Conservation (phyloP, 1,284 basidiomycete genomes). For the Fistulinella cinereoalba region DNA sequence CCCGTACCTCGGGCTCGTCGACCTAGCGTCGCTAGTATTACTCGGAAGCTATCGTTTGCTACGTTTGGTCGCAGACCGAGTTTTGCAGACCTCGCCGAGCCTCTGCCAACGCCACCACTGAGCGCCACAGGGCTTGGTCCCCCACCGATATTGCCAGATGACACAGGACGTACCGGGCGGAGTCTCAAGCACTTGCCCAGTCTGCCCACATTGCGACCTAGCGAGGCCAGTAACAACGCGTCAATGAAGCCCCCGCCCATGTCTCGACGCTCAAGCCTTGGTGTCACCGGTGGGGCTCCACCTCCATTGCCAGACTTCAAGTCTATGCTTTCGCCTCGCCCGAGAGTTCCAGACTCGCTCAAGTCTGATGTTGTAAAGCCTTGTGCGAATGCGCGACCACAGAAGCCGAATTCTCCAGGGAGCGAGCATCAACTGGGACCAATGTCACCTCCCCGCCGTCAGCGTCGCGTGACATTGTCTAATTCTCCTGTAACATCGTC, state of each 20-base stretch:
- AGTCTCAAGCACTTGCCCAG: constrained; percentile 27
- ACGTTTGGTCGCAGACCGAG: constrained; percentile 26
- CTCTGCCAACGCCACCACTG: constrained; percentile 17
- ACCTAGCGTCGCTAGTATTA: constrained; percentile 30
- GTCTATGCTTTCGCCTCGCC: neutral
- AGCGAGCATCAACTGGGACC: too few species aligned
- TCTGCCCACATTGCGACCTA: constrained; percentile 12
- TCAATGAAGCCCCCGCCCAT: neutral
- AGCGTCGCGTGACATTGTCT: constrained; percentile 24
- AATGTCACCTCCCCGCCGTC: constrained; percentile 3
- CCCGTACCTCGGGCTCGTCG: constrained; percentile 14
- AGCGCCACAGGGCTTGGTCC: constrained; percentile 21
- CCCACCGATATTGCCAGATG: constrained; percentile 11
- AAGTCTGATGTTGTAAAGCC: constrained; percentile 21
- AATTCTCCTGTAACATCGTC: constrained; percentile 11
- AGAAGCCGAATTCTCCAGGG: too few species aligned
- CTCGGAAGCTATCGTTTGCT: constrained; percentile 31
- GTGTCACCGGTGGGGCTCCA: constrained; percentile 2
- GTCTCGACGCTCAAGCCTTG: constrained; percentile 20
- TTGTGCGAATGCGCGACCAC: constrained; percentile 5
- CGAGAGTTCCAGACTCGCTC: constrained; percentile 4
- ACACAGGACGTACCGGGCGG: constrained; percentile 3
- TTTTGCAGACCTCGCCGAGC: constrained; percentile 16
- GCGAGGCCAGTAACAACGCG: neutral
- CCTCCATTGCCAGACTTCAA: neutral